phyloP scores from a whole-genome alignment of 2,329 filamentous ascomycete genomes.

The Sporothrix humicola region DNA sequence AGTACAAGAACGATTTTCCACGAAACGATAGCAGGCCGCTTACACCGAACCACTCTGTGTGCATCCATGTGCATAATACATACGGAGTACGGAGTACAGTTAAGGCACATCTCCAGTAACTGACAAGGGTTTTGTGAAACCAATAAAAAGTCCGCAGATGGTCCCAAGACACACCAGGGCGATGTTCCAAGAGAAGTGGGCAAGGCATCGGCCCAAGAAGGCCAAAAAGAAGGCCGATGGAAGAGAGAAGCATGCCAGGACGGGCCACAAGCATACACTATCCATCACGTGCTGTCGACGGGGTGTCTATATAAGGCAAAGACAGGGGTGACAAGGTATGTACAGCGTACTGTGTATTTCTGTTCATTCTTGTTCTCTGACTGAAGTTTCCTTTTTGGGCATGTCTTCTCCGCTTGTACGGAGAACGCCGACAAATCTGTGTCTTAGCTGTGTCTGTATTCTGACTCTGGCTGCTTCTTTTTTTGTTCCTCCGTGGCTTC shows the following conservation, averaged over 20 bases:
- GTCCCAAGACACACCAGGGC: not conserved
- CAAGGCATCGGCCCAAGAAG: not conserved
- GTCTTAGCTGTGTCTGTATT: not conserved
- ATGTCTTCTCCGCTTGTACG: conserved; percentile 16
- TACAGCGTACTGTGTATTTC: not conserved
- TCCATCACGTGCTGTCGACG: conserved; percentile 12
- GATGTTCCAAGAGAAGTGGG: no score
- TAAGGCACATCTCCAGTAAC: not conserved
- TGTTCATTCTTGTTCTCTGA: not conserved
- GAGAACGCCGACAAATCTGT: conserved; percentile 7
- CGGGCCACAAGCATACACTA: conserved; percentile 8
- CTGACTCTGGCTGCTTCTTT: not conserved
- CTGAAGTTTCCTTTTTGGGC: not conserved
- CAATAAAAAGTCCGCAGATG: not conserved
- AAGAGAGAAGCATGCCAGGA: not conserved
- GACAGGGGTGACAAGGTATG: not conserved
- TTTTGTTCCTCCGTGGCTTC: not conserved
- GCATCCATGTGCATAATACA: not conserved
- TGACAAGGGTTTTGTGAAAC: not conserved
- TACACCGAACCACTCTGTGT: not conserved
- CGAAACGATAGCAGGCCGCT: not conserved
- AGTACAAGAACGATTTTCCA: not conserved
- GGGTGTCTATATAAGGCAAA: not conserved
- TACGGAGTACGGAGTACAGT: not conserved
- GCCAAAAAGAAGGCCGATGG: not conserved